Evolutionary conservation across 768 basidiomycete species (phyloP), one percentile per base, ranked within the genome.

Genomic region (Boletus reticulatus): DNA sequence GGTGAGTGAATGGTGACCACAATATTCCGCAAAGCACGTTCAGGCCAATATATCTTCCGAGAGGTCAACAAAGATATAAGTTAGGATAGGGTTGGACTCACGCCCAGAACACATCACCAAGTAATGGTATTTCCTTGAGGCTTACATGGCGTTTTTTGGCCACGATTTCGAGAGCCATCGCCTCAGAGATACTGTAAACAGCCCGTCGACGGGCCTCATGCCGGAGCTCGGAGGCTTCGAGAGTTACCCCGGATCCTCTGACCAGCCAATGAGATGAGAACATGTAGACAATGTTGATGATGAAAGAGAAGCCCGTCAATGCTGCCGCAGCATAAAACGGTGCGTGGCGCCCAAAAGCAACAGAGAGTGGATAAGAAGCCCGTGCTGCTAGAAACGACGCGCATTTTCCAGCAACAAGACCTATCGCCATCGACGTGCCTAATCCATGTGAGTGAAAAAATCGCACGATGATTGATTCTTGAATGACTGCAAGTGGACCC

Each of bases 21-120:
- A 90, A 82, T 56, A 83, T 75, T 17, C 89, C 89, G 56, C 87
- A 92, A 16, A 91, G 72, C 13, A 91, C 68, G 58, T 92, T 92
- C n/a, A 89, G 63, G 3, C 79, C 84, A 53, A 91, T 83, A 67
- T 91, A 91, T 16, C 87, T 88, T 59, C 8, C 27, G 27, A 50
- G 7, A 27, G 31, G 19, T 61, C 56, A 53, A 59, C 50, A 57
- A 37, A 49, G 20, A 31, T 31, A 39, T 19, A 24, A 13, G 4
- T 27, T 51, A 16, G 42, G 11, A 27, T 41, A 44, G 12, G 12
- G 53, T 43, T 29, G 38, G 4, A 71, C 84, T 73, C 68, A 88
- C 84, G 83, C 84, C 88, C 88, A 90, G 59, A 90, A 89, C 12
- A 87, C 75, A 66, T 90, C 89, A 4, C 89, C 89, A 5, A 91